A percentile compares a stretch with the other conserved stretches of the same genome.
These are phyloP conservation scores for Nicotiana undulata DNA, from an alignment of 257 asterid genomes.

Conservation along the genomic window DNA sequence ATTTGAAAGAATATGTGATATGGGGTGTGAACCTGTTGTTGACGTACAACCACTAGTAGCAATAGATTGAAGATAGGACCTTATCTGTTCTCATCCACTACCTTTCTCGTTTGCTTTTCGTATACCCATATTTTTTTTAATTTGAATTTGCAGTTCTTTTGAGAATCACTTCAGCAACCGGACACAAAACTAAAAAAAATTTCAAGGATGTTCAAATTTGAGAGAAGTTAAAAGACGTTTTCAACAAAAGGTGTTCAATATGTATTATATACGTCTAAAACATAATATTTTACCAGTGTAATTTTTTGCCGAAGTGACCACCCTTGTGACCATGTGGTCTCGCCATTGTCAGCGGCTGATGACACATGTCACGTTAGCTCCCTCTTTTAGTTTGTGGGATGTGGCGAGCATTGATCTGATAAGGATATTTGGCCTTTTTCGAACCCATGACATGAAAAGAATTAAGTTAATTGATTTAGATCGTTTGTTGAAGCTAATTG, in stretches of 20 bases:
- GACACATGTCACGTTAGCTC: neutral
- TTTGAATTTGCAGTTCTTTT: neutral
- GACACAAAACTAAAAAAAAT: too few species aligned
- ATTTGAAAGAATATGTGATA: neutral
- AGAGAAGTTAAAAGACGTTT: too few species aligned
- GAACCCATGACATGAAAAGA: neutral
- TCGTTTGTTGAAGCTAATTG: neutral
- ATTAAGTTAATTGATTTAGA: neutral
- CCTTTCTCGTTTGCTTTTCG: constrained; percentile 1
- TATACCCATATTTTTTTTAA: neutral
- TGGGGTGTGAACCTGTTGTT: neutral
- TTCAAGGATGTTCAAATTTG: too few species aligned
- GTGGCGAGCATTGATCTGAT: neutral
- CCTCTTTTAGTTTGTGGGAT: neutral
- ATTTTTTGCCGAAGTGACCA: too few species aligned
- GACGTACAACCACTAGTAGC: neutral
- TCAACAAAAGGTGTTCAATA: too few species aligned
- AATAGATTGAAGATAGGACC: constrained; percentile 41
- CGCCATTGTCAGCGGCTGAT: too few species aligned
- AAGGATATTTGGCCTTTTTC: neutral
- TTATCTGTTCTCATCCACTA: constrained; percentile 41
- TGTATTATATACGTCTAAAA: too few species aligned
- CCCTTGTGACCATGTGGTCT: too few species aligned
- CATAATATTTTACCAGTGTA: too few species aligned
- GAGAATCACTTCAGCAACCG: neutral